Evolutionary conservation across 805 yeast genomes (phyloP), one percentile per base, ranked within the genome.

Genomic region (Kazachstania africana): DNA sequence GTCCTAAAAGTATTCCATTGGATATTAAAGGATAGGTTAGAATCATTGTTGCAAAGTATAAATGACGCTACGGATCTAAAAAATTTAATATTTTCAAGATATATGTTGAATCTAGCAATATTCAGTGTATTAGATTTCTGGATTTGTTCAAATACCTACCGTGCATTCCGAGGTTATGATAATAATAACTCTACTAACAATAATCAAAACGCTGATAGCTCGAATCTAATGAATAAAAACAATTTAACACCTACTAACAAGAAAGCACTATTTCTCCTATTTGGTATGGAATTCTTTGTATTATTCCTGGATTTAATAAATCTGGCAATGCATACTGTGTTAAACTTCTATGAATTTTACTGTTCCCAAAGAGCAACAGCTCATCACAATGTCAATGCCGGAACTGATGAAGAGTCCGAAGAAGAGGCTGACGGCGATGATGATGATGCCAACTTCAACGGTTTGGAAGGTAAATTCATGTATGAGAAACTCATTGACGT

Each of bases 231-330:
- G 9, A 19, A 19, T 19, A 19, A 19, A 19, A 19, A 19, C 10
- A 19, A 8, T 8, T 8, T 8, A 8, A 10, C 9, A 8, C 9
- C 9, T 19, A 8, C 22, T 10, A 8, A 6, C 10, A 19, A 19
- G 15, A n/a, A 32, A 13, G 68, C 72, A 28, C 65, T 72, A 3
- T 72, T 57, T 80, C 25, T 63, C 10, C 22, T 78, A 32, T 76
- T 82, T 51, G 87, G 85, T 1, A 76, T 82, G 50, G 91, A 82
- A 45, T 77, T 78, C 47, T 76, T 79, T 3, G 60, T 82, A 36
- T 60, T 78, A 37, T 67, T 70, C 15, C 62, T 78, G 20, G 76
- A 73, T 28, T 50, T 72, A 16, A 43, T 73, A 12, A 48, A 48
- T 24, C 22, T 53, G 15, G 29, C 36, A 6, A 10, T 40, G 29